A percentile compares a stretch with the other conserved stretches of the same genome.
Evolutionary conservation across 2,329 filamentous ascomycete species (phyloP).

Genomic region (Nemania diffusa): DNA sequence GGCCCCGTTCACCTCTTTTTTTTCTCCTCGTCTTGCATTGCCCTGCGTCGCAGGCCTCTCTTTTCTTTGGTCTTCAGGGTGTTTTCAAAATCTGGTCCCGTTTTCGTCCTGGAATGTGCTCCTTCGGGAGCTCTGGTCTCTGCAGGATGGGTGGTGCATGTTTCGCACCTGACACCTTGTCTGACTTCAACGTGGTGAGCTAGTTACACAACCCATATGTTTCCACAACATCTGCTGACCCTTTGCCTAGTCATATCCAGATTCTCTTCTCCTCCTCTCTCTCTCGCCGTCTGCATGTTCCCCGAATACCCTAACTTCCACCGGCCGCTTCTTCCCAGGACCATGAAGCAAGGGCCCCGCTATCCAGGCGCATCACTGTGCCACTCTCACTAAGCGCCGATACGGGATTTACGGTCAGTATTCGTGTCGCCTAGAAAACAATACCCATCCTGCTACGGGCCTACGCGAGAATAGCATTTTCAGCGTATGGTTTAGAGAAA

Average conservation of each 20-base stretch:
- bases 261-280: slow-evolving; percentile 9
- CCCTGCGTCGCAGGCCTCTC: neutral
- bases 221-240: slow-evolving; percentile 32
- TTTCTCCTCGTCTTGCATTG: neutral
- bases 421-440: neutral
- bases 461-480: neutral
- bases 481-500: neutral
- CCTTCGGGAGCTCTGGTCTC: slow-evolving; percentile 16
- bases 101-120: slow-evolving; percentile 4
- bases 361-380: neutral
- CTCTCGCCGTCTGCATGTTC: slow-evolving; percentile 1
- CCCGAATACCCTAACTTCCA: slow-evolving; percentile 3
- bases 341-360: slow-evolving; percentile 12
- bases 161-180: slow-evolving; percentile 37
- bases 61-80: neutral
- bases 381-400: slow-evolving; percentile 10
- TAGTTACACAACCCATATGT: slow-evolving; percentile 23
- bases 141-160: slow-evolving; percentile 21
- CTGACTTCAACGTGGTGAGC: slow-evolving; percentile 32
- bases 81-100: neutral
- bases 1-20: slow-evolving; percentile 24
- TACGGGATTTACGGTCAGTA: neutral
- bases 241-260: slow-evolving; percentile 5
- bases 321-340: slow-evolving; percentile 2
- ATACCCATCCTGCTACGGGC: no score